These are phyloP conservation scores for Aphanomyces invadans DNA, from an alignment of 352 stramenopile species.

Conservation along the genomic window DNA sequence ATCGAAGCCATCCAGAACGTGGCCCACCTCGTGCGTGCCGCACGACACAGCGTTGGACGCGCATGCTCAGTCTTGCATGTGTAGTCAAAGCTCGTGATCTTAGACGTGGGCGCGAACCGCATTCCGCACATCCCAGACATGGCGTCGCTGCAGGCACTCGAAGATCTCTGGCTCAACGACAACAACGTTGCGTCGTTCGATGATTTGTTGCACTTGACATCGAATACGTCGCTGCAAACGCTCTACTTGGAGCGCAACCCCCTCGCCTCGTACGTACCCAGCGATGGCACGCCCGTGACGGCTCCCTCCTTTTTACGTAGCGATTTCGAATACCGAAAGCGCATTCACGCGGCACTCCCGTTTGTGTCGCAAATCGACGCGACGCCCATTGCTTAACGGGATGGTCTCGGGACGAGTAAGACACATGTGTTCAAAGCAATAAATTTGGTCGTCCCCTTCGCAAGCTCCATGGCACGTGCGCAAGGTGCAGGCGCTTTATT, in stretches of 20 bases:
- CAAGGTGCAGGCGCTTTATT: neutral
- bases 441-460: no score
- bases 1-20: constrained; percentile 86
- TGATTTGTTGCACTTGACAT: constrained; percentile 58
- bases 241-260: constrained; percentile 97
- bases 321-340: constrained; percentile 94
- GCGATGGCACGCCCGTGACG: no score
- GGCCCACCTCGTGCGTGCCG: constrained; percentile 67
- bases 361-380: constrained; percentile 95
- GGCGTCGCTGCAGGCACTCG: constrained; percentile 34
- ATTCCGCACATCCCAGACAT: constrained; percentile 55
- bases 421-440: no score
- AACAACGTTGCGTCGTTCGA: constrained; percentile 54
- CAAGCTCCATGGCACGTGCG: no score
- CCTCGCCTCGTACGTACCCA: constrained; percentile 65
- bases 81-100: constrained; percentile 49
- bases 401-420: neutral
- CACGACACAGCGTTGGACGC: constrained; percentile 18
- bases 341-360: constrained; percentile 81
- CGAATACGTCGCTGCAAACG: constrained; percentile 69
- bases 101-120: constrained; percentile 80
- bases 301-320: neutral
- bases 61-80: neutral
- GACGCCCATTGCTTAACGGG: constrained; percentile 32
- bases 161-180: constrained; percentile 79